A percentile compares a stretch with the other conserved stretches of the same genome.
Conservation (phyloP, 371 early-diverging fungal species). For the Mucor irregularis region DNA sequence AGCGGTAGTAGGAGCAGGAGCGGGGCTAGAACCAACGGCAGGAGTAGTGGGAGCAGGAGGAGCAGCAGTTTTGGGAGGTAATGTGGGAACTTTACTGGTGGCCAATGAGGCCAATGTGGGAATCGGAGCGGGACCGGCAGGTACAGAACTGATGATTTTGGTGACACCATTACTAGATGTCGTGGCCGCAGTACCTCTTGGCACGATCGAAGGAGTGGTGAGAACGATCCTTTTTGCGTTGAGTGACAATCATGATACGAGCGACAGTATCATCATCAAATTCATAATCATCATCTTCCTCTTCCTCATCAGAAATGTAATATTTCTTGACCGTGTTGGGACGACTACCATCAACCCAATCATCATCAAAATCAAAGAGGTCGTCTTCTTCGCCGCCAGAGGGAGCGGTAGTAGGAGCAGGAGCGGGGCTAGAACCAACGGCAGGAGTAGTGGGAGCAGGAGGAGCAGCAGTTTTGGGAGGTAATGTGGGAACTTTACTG, state of each 20-base stretch:
- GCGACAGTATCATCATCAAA: constrained; percentile 89
- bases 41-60: constrained; percentile 1
- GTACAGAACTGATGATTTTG: constrained; percentile 11
- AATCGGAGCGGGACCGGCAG: constrained; percentile 19
- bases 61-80: neutral
- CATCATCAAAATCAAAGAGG: constrained; percentile 72
- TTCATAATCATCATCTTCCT: constrained; percentile 65
- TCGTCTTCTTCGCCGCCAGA: constrained; percentile 77
- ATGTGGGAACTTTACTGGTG: neutral
- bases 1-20: constrained; percentile 12
- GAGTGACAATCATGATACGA: constrained; percentile 89
- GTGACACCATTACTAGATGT: constrained; percentile 4
- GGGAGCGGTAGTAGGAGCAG: constrained; percentile 26
- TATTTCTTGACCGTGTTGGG: constrained; percentile 64
- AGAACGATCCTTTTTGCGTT: constrained; percentile 73
- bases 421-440: neutral
- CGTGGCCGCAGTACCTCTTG: constrained; percentile 45
- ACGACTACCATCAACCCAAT: constrained; percentile 60
- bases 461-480: constrained; percentile 2
- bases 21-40: neutral
- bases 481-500: neutral
- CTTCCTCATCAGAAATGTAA: constrained; percentile 65
- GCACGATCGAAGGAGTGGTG: constrained; percentile 80
- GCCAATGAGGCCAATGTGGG: constrained; percentile 45
- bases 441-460: neutral